Evolutionary conservation across 116 monocot species (phyloP), one percentile per base, ranked within the genome.

Genomic region (Papilionanthe hybrid): DNA sequence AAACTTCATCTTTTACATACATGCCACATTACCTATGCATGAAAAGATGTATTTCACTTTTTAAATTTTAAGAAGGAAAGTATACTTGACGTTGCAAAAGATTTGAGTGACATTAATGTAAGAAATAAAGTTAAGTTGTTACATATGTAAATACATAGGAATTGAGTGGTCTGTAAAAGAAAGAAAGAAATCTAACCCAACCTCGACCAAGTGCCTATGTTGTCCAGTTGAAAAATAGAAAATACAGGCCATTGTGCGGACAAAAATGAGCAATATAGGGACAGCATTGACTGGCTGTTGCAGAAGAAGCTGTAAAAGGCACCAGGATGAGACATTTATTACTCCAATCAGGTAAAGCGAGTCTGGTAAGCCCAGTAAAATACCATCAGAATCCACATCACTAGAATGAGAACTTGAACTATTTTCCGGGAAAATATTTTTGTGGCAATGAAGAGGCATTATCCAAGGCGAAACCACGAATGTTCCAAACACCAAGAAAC

Each of bases 281-380:
- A 90, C 77, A 60, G 91, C 79, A 92, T 98, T 94, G 72, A 90
- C 72, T 28, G 91, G 91, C 69, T 91, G 82, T 72, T 98, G 98
- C 56, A 98, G 84, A 79, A 98, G 91, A 60, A 98, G 74, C 72
- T 98, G 94, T 30, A 94, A 84, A 82, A 98, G 88, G 81, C 98
- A 92, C 98, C 98, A 98, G 65, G 86, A 89, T 30, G 84, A 82
- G 41, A 75, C 80, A 47, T 82, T 90, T 19, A 85, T 83, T 29
- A 79, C 78, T 63, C 98, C 94, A 84, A 90, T 88, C 30, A 89
- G 53, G 56, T 82, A 92, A 30, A 82, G 55, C 47, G 87, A 86
- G 49, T 87, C 79, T 78, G 44, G 67, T 71, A 89, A 77, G 48
- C 84, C 81, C 29, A 68, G 9, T 13, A 83, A 42, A 77, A 67